Conservation (phyloP, 805 yeast genomes). For the Metschnikowia similis region DNA sequence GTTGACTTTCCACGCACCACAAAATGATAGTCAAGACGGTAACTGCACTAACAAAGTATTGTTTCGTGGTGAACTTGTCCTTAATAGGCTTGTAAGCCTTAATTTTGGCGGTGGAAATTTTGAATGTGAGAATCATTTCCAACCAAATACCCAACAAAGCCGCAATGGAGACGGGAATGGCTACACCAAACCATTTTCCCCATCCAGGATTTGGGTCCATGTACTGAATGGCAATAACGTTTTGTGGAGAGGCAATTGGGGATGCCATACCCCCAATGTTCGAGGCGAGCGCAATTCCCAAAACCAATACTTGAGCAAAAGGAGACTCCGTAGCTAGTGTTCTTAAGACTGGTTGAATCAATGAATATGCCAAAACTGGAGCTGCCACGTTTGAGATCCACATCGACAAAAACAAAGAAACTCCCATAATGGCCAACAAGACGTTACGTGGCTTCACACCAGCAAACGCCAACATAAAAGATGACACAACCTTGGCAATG, state of each 20-base stretch:
- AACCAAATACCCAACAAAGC: conserved; percentile 70
- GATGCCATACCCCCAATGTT: conserved; percentile 96
- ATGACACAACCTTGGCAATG: conserved; percentile 80
- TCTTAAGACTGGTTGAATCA: conserved; percentile 84
- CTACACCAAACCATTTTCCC: conserved; percentile 90
- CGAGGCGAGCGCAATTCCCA: conserved; percentile 91
- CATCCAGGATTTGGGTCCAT: conserved; percentile 79
- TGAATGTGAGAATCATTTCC: conserved; percentile 62
- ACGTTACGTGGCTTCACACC: conserved; percentile 83
- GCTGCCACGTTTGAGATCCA: conserved; percentile 98
- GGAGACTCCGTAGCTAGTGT: conserved; percentile 75
- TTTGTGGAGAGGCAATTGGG: conserved; percentile 96
- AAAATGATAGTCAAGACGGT: conserved; percentile 69
- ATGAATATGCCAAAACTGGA: conserved; percentile 87
- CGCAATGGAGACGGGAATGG: conserved; percentile 72
- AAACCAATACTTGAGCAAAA: conserved; percentile 76
- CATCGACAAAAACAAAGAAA: conserved; percentile 83
- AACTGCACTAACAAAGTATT: conserved; percentile 69
- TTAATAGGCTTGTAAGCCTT: conserved; percentile 56
- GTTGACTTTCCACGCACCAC: conserved; percentile 84
- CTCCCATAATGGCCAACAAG: conserved; percentile 75
- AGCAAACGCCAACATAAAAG: conserved; percentile 73
- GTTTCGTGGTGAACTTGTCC: conserved; percentile 67
- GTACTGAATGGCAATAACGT: conserved; percentile 80
- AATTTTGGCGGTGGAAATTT: conserved; percentile 46